Conservation (phyloP, 176 grass and related monocot species). For the Raddia guianensis region DNA sequence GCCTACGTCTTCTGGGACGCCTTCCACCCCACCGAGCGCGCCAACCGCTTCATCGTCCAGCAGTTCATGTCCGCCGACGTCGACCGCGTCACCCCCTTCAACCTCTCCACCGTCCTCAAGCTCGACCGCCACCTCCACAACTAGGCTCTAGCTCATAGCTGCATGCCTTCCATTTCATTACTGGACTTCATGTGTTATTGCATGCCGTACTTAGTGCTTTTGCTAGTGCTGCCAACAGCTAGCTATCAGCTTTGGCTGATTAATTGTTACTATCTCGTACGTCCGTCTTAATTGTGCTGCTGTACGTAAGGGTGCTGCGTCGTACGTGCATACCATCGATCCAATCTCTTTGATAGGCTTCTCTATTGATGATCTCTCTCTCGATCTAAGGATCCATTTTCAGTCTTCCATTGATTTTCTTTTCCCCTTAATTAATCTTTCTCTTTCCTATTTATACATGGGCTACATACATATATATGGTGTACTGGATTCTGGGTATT, state of each 20-base stretch:
- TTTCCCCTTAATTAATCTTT: too few relatives aligned
- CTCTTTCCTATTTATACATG: too few relatives aligned
- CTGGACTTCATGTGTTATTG: too few relatives aligned
- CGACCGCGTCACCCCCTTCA: slow-evolving; percentile 75
- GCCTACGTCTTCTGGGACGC: slow-evolving; percentile 89
- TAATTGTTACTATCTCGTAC: not conserved
- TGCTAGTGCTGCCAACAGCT: not conserved
- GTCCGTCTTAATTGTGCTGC: too few relatives aligned
- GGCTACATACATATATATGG: too few relatives aligned
- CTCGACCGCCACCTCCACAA: slow-evolving; percentile 46
- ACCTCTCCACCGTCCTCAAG: slow-evolving; percentile 74
- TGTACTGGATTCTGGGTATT: too few relatives aligned
- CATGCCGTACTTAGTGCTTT: not conserved
- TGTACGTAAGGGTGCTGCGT: not conserved
- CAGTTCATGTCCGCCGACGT: slow-evolving; percentile 50
- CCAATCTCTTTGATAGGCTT: not conserved
- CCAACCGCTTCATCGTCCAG: slow-evolving; percentile 68
- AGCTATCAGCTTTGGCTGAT: not conserved
- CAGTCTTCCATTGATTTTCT: not conserved
- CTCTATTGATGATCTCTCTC: too few relatives aligned
- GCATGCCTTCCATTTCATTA: too few relatives aligned
- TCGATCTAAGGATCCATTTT: not conserved
- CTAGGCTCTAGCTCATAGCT: too few relatives aligned
- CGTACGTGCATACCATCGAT: not conserved
- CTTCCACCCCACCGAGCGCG: slow-evolving; percentile 83